Percentiles rank a stretch among this genome's conserved stretches.
phyloP scores from a whole-genome alignment of 306 rosid species.

The Acacia confusa region DNA sequence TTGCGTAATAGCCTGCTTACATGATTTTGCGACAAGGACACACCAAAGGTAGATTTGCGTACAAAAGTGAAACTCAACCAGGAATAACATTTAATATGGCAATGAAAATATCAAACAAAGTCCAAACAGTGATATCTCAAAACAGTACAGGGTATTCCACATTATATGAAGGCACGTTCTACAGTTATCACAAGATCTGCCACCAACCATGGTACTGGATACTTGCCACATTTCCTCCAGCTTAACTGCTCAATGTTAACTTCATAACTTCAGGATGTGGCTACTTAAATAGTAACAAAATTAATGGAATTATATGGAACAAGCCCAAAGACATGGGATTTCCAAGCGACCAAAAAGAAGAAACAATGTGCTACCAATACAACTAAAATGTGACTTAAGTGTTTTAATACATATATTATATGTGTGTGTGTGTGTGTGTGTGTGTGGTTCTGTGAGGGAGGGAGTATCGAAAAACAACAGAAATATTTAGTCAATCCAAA shows the following conservation, averaged over 20 bases:
- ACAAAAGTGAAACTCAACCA: constrained; percentile 25
- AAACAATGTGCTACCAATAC: constrained; percentile 3
- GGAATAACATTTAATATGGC: constrained; percentile 23
- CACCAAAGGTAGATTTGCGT: constrained; percentile 24
- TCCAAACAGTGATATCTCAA: constrained; percentile 27
- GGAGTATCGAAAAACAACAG: neutral
- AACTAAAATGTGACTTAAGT: neutral
- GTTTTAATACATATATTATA: neutral
- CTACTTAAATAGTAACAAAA: constrained; percentile 9
- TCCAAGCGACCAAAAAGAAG: neutral
- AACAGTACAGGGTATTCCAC: constrained; percentile 30
- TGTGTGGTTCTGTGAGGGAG: neutral
- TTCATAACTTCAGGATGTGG: constrained; percentile 17
- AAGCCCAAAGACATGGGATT: constrained; percentile 21
- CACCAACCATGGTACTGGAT: constrained; percentile 29
- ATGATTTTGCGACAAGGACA: constrained; percentile 31
- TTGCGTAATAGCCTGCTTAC: constrained; percentile 37
- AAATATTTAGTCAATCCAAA: neutral
- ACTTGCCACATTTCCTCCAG: constrained; percentile 31
- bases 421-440: no score
- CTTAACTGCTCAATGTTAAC: constrained; percentile 40
- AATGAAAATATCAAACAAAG: constrained; percentile 22
- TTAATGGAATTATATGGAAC: neutral
- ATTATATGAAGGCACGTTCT: constrained; percentile 26
- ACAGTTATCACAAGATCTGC: constrained; percentile 36